Evolutionary conservation across 306 rosid genomes (phyloP), one percentile per base, ranked within the genome.

Genomic region (Dalbergia cultrata): DNA sequence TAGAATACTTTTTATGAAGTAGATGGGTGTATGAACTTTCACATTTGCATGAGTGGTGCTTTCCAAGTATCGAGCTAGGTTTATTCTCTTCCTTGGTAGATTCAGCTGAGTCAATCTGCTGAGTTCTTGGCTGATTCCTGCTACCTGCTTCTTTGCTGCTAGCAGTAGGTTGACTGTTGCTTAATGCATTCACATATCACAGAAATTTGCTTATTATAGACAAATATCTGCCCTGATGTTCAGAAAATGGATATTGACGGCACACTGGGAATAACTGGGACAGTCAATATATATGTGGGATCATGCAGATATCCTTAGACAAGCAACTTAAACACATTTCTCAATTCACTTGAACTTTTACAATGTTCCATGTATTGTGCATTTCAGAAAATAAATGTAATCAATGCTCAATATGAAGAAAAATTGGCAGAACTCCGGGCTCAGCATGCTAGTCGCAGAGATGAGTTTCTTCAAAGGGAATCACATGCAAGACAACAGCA

Each of bases 391-490:
- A 82, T 90, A 74, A 87, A 83, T 19, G 86, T 91, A 49, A 90
- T 95, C 85, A 92, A 91, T 86, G 83, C 84, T 83, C 97, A 88
- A 75, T 95, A 92, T n/a, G 92, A 88, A 67, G 98, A 91, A 84
- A 89, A 95, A 80, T 70, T 95, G 78, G 87, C 87, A 63, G 90
- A 91, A 58, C 90, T 95, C 67, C 89, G 97, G 56, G 78, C 86
- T 43, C 91, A 71, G 82, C 95, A 92, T 72, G 89, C 92, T 47
- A 80, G 59, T 72, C 89, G 85, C 9, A 90, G 98, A 75, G 91
- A 85, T 61, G 97, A 90, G 43, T 82, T 92, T 76, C 90, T 92
- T 80, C 83, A 70, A 72, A 86, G 84, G 77, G 98, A 95, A 88
- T 90, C 95, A 69, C 89, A 78, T 53, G 89, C 86, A 19, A 88